Conservation (phyloP, 371 early-diverging fungal genomes). For the Mortierella sp. region DNA sequence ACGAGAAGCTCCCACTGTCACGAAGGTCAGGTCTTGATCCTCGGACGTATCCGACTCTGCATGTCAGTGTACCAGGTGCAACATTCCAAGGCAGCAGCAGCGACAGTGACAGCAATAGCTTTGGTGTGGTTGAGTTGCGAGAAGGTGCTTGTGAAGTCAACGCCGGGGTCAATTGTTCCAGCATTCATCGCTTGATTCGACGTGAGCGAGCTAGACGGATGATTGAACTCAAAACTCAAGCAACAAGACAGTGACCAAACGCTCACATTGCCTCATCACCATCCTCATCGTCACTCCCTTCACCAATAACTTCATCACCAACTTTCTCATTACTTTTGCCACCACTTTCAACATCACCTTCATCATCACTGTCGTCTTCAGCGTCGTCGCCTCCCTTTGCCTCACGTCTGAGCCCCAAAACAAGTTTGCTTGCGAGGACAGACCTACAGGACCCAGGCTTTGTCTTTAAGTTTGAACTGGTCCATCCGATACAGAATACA, state of each 20-base stretch:
- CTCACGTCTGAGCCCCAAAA: not conserved
- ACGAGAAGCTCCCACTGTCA: slow-evolving; percentile 21
- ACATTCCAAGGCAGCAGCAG: not conserved
- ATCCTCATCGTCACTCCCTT: not conserved
- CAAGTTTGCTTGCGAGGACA: not conserved
- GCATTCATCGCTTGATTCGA: slow-evolving; percentile 40
- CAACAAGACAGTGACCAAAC: too few relatives aligned
- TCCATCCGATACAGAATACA: slow-evolving; percentile 24
- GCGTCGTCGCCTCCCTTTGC: not conserved
- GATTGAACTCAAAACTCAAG: not conserved
- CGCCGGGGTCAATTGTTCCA: slow-evolving; percentile 46
- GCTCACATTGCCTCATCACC: not conserved
- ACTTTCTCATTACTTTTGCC: too few relatives aligned
- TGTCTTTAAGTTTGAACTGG: slow-evolving; percentile 48
- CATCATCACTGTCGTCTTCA: not conserved
- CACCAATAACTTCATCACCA: too few relatives aligned
- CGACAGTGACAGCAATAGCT: not conserved
- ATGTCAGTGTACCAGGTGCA: slow-evolving; percentile 35
- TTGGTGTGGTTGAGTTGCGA: slow-evolving; percentile 38
- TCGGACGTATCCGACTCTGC: slow-evolving; percentile 26
- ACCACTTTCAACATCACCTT: too few relatives aligned
- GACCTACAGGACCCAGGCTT: slow-evolving; percentile 36
- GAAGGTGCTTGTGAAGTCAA: slow-evolving; percentile 42
- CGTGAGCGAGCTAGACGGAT: slow-evolving; percentile 15
- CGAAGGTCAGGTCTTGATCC: slow-evolving; percentile 9